Conservation (phyloP, 2,329 filamentous ascomycete genomes). For the Curvularia sp. region DNA sequence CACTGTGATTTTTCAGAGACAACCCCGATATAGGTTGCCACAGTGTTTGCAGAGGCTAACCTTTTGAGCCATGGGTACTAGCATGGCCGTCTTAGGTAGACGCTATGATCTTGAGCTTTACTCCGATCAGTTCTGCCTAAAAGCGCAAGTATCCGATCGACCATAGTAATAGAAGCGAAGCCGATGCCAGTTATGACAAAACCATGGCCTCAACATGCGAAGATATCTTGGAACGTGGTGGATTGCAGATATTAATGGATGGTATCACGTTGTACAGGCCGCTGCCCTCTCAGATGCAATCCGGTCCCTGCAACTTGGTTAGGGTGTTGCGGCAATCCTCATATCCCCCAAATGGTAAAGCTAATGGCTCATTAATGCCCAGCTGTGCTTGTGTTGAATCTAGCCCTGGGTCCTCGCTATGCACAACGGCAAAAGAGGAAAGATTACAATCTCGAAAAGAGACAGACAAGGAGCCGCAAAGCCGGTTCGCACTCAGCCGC, state of each 20-base stretch:
- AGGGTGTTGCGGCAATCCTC: background rate
- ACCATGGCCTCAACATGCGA: constrained; percentile 20
- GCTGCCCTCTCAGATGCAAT: constrained; percentile 18
- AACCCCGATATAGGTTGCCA: background rate
- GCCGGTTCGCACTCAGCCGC: background rate
- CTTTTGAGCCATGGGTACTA: background rate
- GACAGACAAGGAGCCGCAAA: background rate
- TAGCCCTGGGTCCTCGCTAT: constrained; percentile 1
- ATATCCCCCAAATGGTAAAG: background rate
- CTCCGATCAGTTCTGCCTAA: constrained; percentile 23
- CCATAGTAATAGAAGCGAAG: constrained; percentile 24
- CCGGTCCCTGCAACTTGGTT: constrained; percentile 3
- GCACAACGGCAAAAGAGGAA: background rate
- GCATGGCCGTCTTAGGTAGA: constrained; percentile 22
- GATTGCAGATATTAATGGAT: constrained; percentile 21
- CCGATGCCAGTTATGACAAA: constrained; percentile 18
- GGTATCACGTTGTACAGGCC: constrained; percentile 30
- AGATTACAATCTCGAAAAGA: background rate
- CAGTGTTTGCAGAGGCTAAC: background rate
- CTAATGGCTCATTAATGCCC: background rate
- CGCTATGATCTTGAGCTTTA: constrained; percentile 17
- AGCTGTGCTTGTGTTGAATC: background rate
- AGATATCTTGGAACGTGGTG: constrained; percentile 27
- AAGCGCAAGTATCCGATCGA: constrained; percentile 18
- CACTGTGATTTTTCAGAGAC: background rate